A percentile compares a stretch with the other conserved stretches of the same genome.
These are phyloP conservation scores for Brassica juncea DNA, from an alignment of 345 rosid species.

Conservation along the genomic window DNA sequence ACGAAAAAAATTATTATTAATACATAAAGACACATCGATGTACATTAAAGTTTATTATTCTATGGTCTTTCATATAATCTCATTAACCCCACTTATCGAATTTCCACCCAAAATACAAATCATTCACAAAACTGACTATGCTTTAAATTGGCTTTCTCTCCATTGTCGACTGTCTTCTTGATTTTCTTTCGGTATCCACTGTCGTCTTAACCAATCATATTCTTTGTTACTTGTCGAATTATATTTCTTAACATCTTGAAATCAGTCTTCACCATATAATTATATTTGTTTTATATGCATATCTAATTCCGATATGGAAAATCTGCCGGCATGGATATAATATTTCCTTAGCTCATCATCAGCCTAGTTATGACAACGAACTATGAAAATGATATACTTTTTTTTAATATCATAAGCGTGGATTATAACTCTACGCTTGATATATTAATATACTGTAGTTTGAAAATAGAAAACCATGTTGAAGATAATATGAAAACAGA, in stretches of 20 bases:
- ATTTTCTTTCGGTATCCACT: background rate
- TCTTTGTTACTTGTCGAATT: background rate
- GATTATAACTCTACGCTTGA: slow-evolving; percentile 4
- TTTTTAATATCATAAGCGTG: slow-evolving; percentile 1
- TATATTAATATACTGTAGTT: background rate
- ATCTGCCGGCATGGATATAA: slow-evolving; percentile 1
- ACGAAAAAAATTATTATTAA: background rate
- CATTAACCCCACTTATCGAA: slow-evolving; percentile 30
- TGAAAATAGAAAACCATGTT: background rate
- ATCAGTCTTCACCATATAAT: background rate
- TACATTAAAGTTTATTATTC: slow-evolving; percentile 26
- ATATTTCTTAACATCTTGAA: background rate
- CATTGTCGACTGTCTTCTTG: slow-evolving; percentile 7
- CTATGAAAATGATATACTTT: background rate
- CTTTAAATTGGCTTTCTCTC: slow-evolving; percentile 8
- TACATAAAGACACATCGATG: slow-evolving; percentile 31
- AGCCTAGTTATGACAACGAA: slow-evolving; percentile 23
- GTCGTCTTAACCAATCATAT: background rate
- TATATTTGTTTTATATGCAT: background rate
- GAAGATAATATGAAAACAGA: slow-evolving; percentile 28
- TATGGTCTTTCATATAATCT: slow-evolving; percentile 27
- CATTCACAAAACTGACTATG: slow-evolving; percentile 5
- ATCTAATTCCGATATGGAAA: background rate
- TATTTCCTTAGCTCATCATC: slow-evolving; percentile 26
- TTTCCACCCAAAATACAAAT: slow-evolving; percentile 29